phyloP scores from a whole-genome alignment of 257 asterid species.

The Nicotiana obtusifolia region DNA sequence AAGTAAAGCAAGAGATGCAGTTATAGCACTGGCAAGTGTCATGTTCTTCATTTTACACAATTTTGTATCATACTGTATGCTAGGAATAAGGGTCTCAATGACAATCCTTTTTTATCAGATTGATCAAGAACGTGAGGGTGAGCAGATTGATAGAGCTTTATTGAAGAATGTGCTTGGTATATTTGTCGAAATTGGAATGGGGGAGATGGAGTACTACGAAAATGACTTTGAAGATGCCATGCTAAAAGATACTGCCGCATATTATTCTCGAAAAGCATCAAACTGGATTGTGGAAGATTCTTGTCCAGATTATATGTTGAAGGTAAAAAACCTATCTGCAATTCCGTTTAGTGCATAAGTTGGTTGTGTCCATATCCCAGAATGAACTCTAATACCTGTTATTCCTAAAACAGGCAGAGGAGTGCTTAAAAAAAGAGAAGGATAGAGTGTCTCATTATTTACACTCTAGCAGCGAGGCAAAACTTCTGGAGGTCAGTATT shows the following conservation, averaged over 20 bases:
- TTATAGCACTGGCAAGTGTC: constrained; percentile 32
- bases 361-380: background rate
- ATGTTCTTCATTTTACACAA: background rate
- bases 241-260: constrained; percentile 40
- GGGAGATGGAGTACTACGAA: constrained; percentile 28
- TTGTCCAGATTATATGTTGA: constrained; percentile 57
- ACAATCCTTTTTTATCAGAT: constrained; percentile 25
- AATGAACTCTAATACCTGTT: background rate
- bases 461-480: constrained; percentile 42
- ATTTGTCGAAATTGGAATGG: constrained; percentile 43
- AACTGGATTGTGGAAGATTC: constrained; percentile 54
- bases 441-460: constrained; percentile 48
- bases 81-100: background rate
- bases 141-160: constrained; percentile 40
- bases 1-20: constrained; percentile 41
- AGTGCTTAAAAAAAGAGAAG: constrained; percentile 49
- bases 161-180: constrained; percentile 43
- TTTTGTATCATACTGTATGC: background rate
- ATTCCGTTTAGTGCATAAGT: background rate
- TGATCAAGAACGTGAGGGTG: constrained; percentile 41
- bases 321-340: constrained; percentile 24
- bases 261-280: constrained; percentile 57
- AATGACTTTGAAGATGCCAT: constrained; percentile 40
- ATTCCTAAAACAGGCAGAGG: constrained; percentile 38
- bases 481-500: constrained; percentile 43